Evolutionary conservation across 108 stramenopile genomes (phyloP).

Genomic region (Schizochytrium sp.): DNA sequence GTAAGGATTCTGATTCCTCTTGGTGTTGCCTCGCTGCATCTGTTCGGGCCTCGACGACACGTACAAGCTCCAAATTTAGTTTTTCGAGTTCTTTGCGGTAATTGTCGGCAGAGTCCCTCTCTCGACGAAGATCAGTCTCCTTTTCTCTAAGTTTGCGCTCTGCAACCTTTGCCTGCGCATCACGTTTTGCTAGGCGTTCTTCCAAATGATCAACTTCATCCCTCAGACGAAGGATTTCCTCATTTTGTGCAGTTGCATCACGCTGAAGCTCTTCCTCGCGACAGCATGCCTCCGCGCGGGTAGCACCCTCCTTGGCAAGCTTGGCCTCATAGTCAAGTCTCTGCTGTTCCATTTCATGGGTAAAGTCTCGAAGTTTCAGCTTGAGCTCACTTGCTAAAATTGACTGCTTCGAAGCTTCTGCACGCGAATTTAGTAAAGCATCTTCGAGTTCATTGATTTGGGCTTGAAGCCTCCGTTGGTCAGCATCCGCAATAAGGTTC

Average conservation of each 20-base stretch:
- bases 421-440: neutral
- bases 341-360: neutral
- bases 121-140: neutral
- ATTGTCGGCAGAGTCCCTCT: neutral
- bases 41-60: neutral
- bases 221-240: neutral
- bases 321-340: neutral
- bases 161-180: neutral
- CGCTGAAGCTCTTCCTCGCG: neutral
- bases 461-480: slow-evolving; percentile 15
- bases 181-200: neutral
- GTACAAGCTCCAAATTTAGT: neutral
- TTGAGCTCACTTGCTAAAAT: neutral
- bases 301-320: neutral
- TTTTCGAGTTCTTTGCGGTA: neutral
- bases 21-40: slow-evolving; percentile 1
- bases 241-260: neutral
- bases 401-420: neutral
- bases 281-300: neutral
- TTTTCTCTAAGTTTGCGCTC: neutral
- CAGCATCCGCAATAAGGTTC: neutral
- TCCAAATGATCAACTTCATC: neutral
- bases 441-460: neutral
- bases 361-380: neutral
- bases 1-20: neutral